phyloP scores from a whole-genome alignment of 1,284 basidiomycete species.

The Polyporus tsugae region DNA sequence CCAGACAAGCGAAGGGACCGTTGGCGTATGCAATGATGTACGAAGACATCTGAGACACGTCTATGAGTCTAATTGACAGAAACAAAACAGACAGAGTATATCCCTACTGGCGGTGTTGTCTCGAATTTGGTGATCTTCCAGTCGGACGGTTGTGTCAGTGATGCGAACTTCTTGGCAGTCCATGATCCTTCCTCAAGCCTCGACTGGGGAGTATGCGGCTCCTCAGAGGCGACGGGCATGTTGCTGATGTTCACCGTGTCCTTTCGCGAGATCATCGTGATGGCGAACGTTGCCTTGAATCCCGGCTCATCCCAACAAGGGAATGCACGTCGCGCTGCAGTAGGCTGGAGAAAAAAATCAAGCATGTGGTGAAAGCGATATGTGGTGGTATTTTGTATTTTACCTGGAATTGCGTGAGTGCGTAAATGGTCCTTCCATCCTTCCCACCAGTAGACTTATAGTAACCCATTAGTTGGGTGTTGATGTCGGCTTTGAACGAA shows the following conservation, averaged over 20 bases:
- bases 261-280: slow-evolving; percentile 85
- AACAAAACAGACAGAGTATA: neutral
- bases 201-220: slow-evolving; percentile 24
- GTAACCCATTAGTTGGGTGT: slow-evolving; percentile 76
- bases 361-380: neutral
- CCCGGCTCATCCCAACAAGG: slow-evolving; percentile 96
- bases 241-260: slow-evolving; percentile 85
- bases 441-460: slow-evolving; percentile 68
- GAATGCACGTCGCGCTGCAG: slow-evolving; percentile 84
- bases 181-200: slow-evolving; percentile 12
- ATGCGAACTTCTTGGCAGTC: slow-evolving; percentile 13
- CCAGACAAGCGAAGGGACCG: slow-evolving; percentile 80
- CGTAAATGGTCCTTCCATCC: slow-evolving; percentile 63
- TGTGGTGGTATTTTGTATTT: neutral
- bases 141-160: slow-evolving; percentile 1
- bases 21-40: slow-evolving; percentile 95
- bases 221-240: slow-evolving; percentile 79
- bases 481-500: slow-evolving; percentile 69
- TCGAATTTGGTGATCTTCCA: slow-evolving; percentile 88
- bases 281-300: slow-evolving; percentile 87
- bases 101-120: slow-evolving; percentile 64
- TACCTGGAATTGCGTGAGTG: slow-evolving; percentile 85
- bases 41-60: slow-evolving; percentile 70
- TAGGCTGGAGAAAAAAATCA: slow-evolving; percentile 68
- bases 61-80: neutral